Evolutionary conservation across 2,329 filamentous ascomycete species (phyloP), one percentile per base, ranked within the genome.

Genomic region (Cyphellophora europaea): DNA sequence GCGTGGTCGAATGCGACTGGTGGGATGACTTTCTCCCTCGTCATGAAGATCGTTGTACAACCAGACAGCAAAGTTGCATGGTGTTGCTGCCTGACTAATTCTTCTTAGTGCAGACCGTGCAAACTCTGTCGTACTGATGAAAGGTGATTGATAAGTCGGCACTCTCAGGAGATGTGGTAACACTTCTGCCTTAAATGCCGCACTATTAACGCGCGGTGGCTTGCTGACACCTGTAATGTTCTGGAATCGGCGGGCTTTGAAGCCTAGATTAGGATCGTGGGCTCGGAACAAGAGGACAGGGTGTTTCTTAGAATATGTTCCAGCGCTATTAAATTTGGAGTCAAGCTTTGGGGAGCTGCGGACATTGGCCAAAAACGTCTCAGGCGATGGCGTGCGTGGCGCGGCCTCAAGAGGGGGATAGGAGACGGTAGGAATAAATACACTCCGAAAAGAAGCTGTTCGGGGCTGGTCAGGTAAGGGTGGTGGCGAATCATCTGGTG

Each of bases 1-100:
- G 35, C 37, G 42, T 8, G 31, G 19, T 11, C 32, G 19, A 23
- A 13, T 14, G 12, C 18, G 14, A 15, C 18, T 15, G 6, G 41
- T 38, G 17, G 30, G 35, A 18, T 19, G 21, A 6, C 11, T 19
- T n/a, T 34, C 14, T 3, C 37, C 19, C 4, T 42, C 35, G n/a
- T 36, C 32, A 31, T 43, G 39, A 8, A 42, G 12, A 6, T 40
- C 37, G 15, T 42, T 43, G 11, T 40, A 38, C 28, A 41, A 34
- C 6, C 43, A 5, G 10, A 44, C 31, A 2, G 37, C 35, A 3
- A 46, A 11, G 11, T 28, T 25, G 21, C 21, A n/a, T 25, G n/a
- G 8, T 25, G 21, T n/a, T 25, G 8, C 21, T 25, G 21, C 8
- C n/a, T 8, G n/a, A 25, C 21, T n/a, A n/a, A 25, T 5, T 15